phyloP scores from a whole-genome alignment of 352 stramenopile genomes.

The Globisporangium paddicum region DNA sequence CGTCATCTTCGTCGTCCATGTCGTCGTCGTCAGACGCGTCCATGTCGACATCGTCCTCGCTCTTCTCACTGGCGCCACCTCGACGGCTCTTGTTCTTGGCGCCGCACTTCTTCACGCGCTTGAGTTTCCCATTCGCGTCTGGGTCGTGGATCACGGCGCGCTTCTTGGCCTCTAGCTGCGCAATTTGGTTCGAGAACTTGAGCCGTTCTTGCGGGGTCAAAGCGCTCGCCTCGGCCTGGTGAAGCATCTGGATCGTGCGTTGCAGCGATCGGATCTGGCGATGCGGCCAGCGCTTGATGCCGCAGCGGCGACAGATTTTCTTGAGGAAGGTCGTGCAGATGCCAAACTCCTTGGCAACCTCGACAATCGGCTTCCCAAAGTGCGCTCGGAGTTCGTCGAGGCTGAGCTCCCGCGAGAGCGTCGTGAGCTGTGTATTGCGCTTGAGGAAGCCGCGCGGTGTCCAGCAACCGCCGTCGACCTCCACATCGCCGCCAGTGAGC shows the following conservation, averaged over 20 bases:
- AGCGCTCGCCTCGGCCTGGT: conserved; percentile 44
- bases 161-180: conserved; percentile 60
- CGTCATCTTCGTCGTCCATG: conserved; percentile 4
- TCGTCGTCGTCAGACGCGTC: conserved; percentile 5
- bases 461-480: not conserved
- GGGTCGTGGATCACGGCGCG: conserved; percentile 62
- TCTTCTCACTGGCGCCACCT: not conserved
- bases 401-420: conserved; percentile 45
- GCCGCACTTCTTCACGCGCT: conserved; percentile 54
- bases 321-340: conserved; percentile 86
- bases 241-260: conserved; percentile 73
- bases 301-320: conserved; percentile 77
- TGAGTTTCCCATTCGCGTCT: conserved; percentile 51
- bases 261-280: conserved; percentile 77
- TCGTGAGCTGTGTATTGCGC: conserved; percentile 40
- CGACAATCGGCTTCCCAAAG: conserved; percentile 60
- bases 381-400: conserved; percentile 57
- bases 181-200: conserved; percentile 54
- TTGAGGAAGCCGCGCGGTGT: conserved; percentile 15
- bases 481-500: conserved; percentile 4
- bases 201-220: conserved; percentile 34
- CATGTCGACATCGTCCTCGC: conserved; percentile 11
- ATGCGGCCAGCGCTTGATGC: conserved; percentile 81
- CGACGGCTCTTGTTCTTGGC: conserved; percentile 10
- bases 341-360: conserved; percentile 62